Evolutionary conservation across 768 basidiomycete genomes (phyloP).

Genomic region (Amanita rubescens): DNA sequence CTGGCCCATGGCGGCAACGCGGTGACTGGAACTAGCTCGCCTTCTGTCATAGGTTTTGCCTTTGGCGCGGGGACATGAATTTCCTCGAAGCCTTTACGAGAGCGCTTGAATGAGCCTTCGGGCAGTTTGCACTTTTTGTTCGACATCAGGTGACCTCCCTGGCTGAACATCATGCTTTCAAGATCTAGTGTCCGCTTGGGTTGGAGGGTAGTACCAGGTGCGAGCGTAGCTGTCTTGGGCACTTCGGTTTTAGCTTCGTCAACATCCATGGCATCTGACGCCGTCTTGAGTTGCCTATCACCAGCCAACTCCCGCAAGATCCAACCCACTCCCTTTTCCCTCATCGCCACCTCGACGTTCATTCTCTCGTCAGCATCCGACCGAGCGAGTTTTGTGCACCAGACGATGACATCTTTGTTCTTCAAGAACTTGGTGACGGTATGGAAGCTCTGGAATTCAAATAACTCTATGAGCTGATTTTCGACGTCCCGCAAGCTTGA

Average conservation of each 20-base stretch:
- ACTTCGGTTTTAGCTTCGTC: conserved; percentile 52
- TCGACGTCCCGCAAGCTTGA: conserved; percentile 87
- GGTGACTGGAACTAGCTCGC: conserved; percentile 65
- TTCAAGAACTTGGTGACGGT: conserved; percentile 86
- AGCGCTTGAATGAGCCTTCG: conserved; percentile 94
- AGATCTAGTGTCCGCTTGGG: conserved; percentile 84
- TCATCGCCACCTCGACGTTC: conserved; percentile 96
- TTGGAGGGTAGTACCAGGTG: conserved; percentile 80
- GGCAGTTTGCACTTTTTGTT: conserved; percentile 99
- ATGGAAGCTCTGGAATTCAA: conserved; percentile 89
- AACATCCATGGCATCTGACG: conserved; percentile 69
- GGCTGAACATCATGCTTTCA: conserved; percentile 91
- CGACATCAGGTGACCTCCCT: conserved; percentile 95
- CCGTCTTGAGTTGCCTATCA: conserved; percentile 57
- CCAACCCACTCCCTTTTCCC: conserved; percentile 96
- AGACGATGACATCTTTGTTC: conserved; percentile 93
- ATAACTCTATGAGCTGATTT: conserved; percentile 94
- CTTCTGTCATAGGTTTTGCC: conserved; percentile 52
- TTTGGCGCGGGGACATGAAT: conserved; percentile 95
- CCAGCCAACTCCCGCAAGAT: conserved; percentile 85
- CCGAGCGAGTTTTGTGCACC: conserved; percentile 95
- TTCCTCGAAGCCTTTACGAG: conserved; percentile 95
- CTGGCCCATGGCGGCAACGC: conserved; percentile 82
- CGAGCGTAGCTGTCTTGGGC: conserved; percentile 80
- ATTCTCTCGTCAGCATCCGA: conserved; percentile 83